phyloP scores from a whole-genome alignment of 2,329 filamentous ascomycete genomes.

The Fonsecaea pugnacius region DNA sequence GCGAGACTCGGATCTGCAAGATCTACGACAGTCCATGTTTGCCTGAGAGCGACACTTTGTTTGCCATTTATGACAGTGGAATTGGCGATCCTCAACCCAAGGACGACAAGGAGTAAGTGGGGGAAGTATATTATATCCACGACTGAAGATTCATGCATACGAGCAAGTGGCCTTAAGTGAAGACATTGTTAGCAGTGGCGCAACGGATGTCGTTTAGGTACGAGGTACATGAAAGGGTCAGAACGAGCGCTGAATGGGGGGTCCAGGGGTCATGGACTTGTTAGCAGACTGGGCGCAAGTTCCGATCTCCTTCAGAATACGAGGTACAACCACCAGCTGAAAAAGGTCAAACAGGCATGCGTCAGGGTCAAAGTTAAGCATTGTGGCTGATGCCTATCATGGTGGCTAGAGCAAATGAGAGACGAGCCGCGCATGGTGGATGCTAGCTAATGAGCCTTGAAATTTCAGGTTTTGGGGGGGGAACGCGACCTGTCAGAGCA shows the following conservation, averaged over 20 bases:
- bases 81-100: slow-evolving; percentile 96
- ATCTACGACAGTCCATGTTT: slow-evolving; percentile 98
- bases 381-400: slow-evolving; percentile 18
- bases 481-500: background rate
- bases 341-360: background rate
- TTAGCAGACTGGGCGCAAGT: background rate
- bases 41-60: slow-evolving; percentile 93
- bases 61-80: slow-evolving; percentile 95
- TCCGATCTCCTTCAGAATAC: background rate
- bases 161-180: background rate
- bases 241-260: background rate
- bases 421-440: background rate
- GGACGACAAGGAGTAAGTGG: slow-evolving; percentile 77
- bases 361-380: slow-evolving; percentile 3
- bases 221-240: background rate
- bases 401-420: slow-evolving; percentile 23
- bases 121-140: background rate
- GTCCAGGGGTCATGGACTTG: background rate
- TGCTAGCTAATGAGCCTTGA: background rate
- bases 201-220: background rate
- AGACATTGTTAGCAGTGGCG: slow-evolving; percentile 4
- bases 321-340: background rate
- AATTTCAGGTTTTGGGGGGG: slow-evolving; percentile 15
- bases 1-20: slow-evolving; percentile 95
- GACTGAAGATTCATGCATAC: background rate